A percentile compares a stretch with the other conserved stretches of the same genome.
Conservation (phyloP, 805 yeast genomes). For the Wickerhamiella parazyma region DNA sequence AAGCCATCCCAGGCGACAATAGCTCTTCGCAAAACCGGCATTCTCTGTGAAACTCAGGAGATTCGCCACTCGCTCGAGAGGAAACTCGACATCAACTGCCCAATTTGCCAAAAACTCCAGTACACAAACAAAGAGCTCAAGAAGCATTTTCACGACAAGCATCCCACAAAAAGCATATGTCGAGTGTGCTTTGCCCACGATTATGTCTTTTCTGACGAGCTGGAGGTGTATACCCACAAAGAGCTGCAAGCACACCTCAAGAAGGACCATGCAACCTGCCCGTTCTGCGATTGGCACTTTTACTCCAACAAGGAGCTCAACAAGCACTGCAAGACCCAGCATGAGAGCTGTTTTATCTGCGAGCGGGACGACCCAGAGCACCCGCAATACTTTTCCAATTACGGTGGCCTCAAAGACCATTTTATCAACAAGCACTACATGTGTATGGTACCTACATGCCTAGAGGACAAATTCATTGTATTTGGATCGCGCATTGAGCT, state of each 20-base stretch:
- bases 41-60: conserved; percentile 44
- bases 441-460: conserved; percentile 63
- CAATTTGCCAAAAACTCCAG: conserved; percentile 22
- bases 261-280: conserved; percentile 61
- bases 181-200: conserved; percentile 65
- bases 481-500: conserved; percentile 76
- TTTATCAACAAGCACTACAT: conserved; percentile 60
- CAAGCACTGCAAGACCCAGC: conserved; percentile 66
- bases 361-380: conserved; percentile 40
- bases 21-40: conserved; percentile 31
- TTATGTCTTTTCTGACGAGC: conserved; percentile 62
- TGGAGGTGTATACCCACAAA: conserved; percentile 44
- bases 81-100: conserved; percentile 31
- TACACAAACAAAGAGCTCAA: conserved; percentile 39
- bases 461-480: conserved; percentile 85
- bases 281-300: conserved; percentile 61
- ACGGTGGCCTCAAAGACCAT: conserved; percentile 61
- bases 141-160: conserved; percentile 50
- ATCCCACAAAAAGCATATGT: conserved; percentile 48
- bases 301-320: conserved; percentile 81
- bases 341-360: conserved; percentile 85
- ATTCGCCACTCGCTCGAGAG: conserved; percentile 42
- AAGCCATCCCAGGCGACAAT: conserved; percentile 28
- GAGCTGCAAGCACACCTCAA: conserved; percentile 57
- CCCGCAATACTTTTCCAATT: conserved; percentile 68